These are phyloP conservation scores for Podila minutissima DNA, from an alignment of 192 early-diverging fungal genomes.

Conservation along the genomic window DNA sequence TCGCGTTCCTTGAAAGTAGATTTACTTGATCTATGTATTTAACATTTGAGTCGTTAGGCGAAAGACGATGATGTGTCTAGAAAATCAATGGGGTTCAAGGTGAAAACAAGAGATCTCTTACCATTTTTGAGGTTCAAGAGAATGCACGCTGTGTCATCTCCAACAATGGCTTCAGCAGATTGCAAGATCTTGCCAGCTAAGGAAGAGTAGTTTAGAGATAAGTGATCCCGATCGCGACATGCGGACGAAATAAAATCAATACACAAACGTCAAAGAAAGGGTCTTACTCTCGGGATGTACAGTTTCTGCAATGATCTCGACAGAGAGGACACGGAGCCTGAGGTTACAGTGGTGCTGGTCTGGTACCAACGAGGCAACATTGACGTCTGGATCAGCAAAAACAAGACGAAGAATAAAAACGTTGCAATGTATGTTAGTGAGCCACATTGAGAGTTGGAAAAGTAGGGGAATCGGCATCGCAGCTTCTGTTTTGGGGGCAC, in stretches of 20 bases:
- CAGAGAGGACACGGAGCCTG: constrained; percentile 39
- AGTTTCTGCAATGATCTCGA: constrained; percentile 46
- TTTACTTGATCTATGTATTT: constrained; percentile 26
- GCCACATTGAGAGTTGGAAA: too few relatives aligned
- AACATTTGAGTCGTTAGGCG: background rate
- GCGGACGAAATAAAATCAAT: too few relatives aligned
- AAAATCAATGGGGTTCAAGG: background rate
- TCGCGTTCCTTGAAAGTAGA: constrained; percentile 40
- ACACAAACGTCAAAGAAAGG: background rate
- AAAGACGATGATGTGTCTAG: background rate
- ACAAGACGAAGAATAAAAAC: background rate
- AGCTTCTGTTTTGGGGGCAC: too few relatives aligned
- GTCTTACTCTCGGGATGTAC: constrained; percentile 43
- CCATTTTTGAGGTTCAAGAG: constrained; percentile 51
- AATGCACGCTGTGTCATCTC: constrained; percentile 45
- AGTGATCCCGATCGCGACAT: background rate
- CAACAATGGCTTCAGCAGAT: constrained; percentile 45
- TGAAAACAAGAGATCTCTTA: background rate
- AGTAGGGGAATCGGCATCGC: too few relatives aligned
- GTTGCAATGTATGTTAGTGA: background rate
- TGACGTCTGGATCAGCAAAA: constrained; percentile 23
- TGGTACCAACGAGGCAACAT: constrained; percentile 44
- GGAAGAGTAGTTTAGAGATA: too few relatives aligned
- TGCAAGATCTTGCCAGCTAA: constrained; percentile 39
- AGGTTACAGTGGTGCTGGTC: constrained; percentile 44